Conservation (phyloP, 192 early-diverging fungal genomes). For the Spinellus fusiger region DNA sequence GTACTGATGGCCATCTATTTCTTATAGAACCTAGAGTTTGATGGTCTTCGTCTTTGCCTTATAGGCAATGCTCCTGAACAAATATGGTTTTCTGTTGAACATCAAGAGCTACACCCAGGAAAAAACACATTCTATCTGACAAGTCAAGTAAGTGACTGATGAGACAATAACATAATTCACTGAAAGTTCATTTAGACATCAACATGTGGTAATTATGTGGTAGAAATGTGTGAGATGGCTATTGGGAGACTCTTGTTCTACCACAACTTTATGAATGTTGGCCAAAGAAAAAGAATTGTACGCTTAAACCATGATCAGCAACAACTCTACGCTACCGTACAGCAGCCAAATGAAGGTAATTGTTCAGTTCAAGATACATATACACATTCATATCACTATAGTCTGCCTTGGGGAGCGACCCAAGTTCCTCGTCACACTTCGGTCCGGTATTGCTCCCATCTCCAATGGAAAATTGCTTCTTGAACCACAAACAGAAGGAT, state of each 20-base stretch:
- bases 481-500: constrained; percentile 32
- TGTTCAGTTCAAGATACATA: not conserved
- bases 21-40: constrained; percentile 35
- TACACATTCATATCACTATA: not conserved
- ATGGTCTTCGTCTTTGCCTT: constrained; percentile 39
- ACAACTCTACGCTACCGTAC: constrained; percentile 28
- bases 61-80: constrained; percentile 48
- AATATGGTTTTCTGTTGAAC: constrained; percentile 39
- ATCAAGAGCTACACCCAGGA: constrained; percentile 44
- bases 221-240: constrained; percentile 44
- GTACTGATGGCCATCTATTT: not conserved
- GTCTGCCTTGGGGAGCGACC: constrained; percentile 35
- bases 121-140: constrained; percentile 43
- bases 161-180: not conserved
- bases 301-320: constrained; percentile 39
- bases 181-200: constrained; percentile 48
- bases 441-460: constrained; percentile 8
- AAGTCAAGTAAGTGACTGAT: constrained; percentile 35
- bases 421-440: constrained; percentile 30
- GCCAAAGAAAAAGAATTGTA: constrained; percentile 44
- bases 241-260: constrained; percentile 55
- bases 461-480: constrained; percentile 23
- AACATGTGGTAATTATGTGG: constrained; percentile 54
- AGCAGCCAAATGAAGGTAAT: constrained; percentile 31
- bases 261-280: constrained; percentile 46